Evolutionary conservation across 768 basidiomycete species (phyloP).

Genomic region (Lentinula sp.): DNA sequence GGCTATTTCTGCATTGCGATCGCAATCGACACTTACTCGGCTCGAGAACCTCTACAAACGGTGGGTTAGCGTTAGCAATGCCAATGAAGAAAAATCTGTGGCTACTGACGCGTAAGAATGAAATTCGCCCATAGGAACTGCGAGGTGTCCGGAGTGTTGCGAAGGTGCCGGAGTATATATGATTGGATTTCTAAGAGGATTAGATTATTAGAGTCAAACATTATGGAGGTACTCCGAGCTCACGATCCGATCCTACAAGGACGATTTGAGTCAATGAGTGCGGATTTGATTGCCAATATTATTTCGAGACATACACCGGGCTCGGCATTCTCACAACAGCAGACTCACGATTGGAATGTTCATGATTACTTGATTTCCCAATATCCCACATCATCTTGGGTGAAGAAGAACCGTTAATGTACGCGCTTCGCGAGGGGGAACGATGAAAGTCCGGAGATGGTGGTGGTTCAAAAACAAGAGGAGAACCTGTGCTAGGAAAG

Average conservation of each 20-base stretch:
- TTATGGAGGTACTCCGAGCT: background rate
- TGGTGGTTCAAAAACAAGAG: slow-evolving; percentile 14
- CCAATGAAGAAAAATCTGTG: too few species aligned
- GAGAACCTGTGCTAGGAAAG: slow-evolving; percentile 2
- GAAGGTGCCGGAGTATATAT: background rate
- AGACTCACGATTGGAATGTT: slow-evolving; percentile 14
- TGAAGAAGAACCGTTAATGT: background rate
- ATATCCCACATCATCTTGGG: slow-evolving; percentile 38
- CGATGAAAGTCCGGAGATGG: slow-evolving; percentile 3
- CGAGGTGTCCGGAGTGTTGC: background rate
- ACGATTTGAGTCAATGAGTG: background rate
- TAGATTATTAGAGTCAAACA: background rate
- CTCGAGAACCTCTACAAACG: background rate
- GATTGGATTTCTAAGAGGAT: background rate
- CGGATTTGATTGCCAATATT: background rate
- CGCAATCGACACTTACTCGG: background rate
- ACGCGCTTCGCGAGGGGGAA: background rate
- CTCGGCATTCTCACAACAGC: slow-evolving; percentile 20
- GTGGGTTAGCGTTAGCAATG: background rate
- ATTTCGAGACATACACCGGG: slow-evolving; percentile 19
- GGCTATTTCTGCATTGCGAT: background rate
- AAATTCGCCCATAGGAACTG: background rate
- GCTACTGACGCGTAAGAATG: background rate
- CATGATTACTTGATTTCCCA: slow-evolving; percentile 10
- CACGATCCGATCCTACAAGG: background rate